Conservation (phyloP, 2,329 filamentous ascomycete genomes). For the Metarhizium humberi region DNA sequence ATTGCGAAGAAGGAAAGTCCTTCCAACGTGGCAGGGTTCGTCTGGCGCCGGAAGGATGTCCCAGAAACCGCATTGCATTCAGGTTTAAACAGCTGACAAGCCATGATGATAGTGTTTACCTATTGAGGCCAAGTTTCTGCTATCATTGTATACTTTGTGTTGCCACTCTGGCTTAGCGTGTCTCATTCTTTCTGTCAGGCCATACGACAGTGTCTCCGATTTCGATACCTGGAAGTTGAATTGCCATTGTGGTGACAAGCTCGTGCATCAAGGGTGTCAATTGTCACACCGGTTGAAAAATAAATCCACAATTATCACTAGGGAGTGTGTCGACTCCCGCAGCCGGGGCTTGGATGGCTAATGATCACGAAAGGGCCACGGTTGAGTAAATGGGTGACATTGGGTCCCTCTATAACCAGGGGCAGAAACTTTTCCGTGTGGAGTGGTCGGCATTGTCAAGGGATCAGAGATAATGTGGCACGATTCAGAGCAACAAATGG, state of each 20-base stretch:
- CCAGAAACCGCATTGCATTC: constrained; percentile 2
- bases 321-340: background rate
- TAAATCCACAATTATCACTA: background rate
- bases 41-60: constrained; percentile 11
- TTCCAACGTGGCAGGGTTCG: constrained; percentile 19
- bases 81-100: background rate
- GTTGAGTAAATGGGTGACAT: background rate
- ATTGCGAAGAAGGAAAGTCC: constrained; percentile 1
- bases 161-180: background rate
- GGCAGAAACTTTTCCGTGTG: background rate
- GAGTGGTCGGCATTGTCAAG: background rate
- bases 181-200: background rate
- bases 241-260: background rate
- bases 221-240: background rate
- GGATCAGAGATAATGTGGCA: background rate
- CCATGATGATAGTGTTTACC: background rate
- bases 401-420: background rate
- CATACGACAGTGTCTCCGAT: background rate
- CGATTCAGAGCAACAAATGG: background rate
- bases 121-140: background rate
- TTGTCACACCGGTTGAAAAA: background rate
- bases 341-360: background rate
- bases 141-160: background rate
- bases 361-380: background rate
- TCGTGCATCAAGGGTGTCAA: background rate